Evolutionary conservation across 352 stramenopile species (phyloP).

Genomic region (Phytophthora meadii): DNA sequence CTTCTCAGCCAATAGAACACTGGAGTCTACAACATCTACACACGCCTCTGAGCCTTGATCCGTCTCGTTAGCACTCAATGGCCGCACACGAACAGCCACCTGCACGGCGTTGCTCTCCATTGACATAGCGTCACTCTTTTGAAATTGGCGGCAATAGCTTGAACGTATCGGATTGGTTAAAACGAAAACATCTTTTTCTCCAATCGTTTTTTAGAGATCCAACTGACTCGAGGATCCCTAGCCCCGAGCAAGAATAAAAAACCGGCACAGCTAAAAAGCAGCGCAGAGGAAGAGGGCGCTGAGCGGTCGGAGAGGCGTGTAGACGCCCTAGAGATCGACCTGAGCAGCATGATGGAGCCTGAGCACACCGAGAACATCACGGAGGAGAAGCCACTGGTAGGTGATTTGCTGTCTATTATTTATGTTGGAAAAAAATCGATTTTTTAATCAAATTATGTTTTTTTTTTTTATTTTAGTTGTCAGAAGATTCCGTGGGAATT

Average conservation of each 20-base stretch:
- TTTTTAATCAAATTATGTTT: background rate
- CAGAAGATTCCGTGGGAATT: conserved; percentile 57
- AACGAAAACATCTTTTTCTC: conserved; percentile 15
- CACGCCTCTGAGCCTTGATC: conserved; percentile 36
- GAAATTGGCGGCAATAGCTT: conserved; percentile 6
- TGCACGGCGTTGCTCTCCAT: conserved; percentile 17
- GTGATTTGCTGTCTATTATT: background rate
- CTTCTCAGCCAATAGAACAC: conserved; percentile 40
- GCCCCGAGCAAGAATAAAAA: conserved; percentile 18
- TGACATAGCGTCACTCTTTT: background rate
- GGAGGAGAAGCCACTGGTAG: conserved; percentile 72
- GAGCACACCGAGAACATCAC: conserved; percentile 62
- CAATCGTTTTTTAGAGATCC: conserved; percentile 33
- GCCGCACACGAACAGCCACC: conserved; percentile 48
- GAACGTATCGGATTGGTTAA: conserved; percentile 22
- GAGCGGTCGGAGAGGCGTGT: conserved; percentile 34
- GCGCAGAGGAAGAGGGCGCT: conserved; percentile 15
- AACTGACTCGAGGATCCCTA: conserved; percentile 48
- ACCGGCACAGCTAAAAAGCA: conserved; percentile 35
- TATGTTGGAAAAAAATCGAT: conserved; percentile 1
- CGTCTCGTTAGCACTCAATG: conserved; percentile 37
- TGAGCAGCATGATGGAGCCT: conserved; percentile 65
- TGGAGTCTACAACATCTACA: conserved; percentile 31
- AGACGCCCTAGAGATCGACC: conserved; percentile 16
- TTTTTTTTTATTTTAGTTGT: conserved; percentile 43